A percentile compares a stretch with the other conserved stretches of the same genome.
Evolutionary conservation across 352 stramenopile genomes (phyloP).

Genomic region (Globisporangium irregulare): DNA sequence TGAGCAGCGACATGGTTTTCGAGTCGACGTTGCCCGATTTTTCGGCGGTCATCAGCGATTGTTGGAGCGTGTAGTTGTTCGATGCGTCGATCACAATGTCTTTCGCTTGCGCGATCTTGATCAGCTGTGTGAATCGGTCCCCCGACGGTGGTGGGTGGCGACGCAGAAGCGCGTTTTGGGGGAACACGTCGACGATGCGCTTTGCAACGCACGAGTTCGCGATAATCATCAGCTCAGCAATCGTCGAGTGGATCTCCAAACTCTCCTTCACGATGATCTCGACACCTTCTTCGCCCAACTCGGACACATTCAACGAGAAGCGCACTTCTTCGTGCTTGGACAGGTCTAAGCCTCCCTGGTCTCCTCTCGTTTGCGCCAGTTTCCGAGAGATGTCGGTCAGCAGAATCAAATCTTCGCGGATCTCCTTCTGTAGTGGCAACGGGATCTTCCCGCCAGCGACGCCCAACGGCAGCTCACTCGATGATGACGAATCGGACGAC

Average conservation of each 20-base stretch:
- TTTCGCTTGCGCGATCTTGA: conserved; percentile 65
- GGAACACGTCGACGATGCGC: conserved; percentile 79
- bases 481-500: conserved; percentile 6
- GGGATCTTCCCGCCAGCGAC: conserved; percentile 72
- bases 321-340: conserved; percentile 82
- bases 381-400: conserved; percentile 66
- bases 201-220: conserved; percentile 89
- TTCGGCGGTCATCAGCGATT: conserved; percentile 62
- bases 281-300: conserved; percentile 68
- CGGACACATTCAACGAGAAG: conserved; percentile 77
- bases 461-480: conserved; percentile 23
- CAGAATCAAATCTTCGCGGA: conserved; percentile 55
- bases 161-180: conserved; percentile 82
- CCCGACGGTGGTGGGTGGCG: conserved; percentile 79
- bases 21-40: conserved; percentile 53
- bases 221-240: conserved; percentile 94
- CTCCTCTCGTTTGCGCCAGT: conserved; percentile 51
- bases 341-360: conserved; percentile 74
- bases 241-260: conserved; percentile 92
- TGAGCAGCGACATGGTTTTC: conserved; percentile 88
- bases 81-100: conserved; percentile 70
- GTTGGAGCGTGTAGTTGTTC: conserved; percentile 83
- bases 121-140: conserved; percentile 72
- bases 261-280: conserved; percentile 89
- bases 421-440: conserved; percentile 39